phyloP scores from a whole-genome alignment of 495 filamentous ascomycete genomes.

The Achaetomiella virescens region DNA sequence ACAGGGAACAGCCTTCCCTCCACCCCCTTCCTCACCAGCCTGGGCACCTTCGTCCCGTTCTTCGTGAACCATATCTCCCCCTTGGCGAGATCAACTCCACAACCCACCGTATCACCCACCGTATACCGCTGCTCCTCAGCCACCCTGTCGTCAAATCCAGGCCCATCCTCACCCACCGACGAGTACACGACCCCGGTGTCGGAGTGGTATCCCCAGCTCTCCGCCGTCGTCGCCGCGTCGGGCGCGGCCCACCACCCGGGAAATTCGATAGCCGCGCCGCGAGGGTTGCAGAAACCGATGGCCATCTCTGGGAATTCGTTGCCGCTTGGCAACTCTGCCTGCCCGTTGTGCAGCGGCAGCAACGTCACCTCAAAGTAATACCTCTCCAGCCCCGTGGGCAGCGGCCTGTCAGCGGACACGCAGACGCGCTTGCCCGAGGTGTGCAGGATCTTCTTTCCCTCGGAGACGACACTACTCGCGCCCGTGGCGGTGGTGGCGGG shows the following conservation, averaged over 20 bases:
- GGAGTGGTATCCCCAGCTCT: constrained; percentile 19
- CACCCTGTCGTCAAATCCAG: not conserved
- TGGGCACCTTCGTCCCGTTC: constrained; percentile 15
- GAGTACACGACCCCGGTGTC: constrained; percentile 16
- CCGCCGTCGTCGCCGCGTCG: not conserved
- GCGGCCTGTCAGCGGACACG: constrained; percentile 18
- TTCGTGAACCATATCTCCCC: constrained; percentile 24
- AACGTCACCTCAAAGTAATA: constrained; percentile 25
- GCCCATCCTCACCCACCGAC: not conserved
- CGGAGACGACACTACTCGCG: constrained; percentile 5
- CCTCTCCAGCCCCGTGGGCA: constrained; percentile 21
- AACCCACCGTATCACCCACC: constrained; percentile 21
- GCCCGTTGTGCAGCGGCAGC: not conserved
- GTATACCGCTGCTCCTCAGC: not conserved
- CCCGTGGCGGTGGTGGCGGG: constrained; percentile 3
- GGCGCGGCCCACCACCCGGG: constrained; percentile 13
- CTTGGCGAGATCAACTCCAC: constrained; percentile 18
- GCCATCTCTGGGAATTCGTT: constrained; percentile 7
- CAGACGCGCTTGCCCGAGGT: constrained; percentile 4
- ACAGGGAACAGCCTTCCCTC: constrained; percentile 22
- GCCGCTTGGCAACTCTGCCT: not conserved
- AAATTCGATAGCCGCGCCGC: constrained; percentile 19
- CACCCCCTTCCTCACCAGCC: constrained; percentile 5
- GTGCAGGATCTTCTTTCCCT: constrained; percentile 10
- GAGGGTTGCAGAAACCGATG: constrained; percentile 21